These are phyloP conservation scores for Thelonectria blattea DNA, from an alignment of 2,329 filamentous ascomycete genomes.

Conservation along the genomic window DNA sequence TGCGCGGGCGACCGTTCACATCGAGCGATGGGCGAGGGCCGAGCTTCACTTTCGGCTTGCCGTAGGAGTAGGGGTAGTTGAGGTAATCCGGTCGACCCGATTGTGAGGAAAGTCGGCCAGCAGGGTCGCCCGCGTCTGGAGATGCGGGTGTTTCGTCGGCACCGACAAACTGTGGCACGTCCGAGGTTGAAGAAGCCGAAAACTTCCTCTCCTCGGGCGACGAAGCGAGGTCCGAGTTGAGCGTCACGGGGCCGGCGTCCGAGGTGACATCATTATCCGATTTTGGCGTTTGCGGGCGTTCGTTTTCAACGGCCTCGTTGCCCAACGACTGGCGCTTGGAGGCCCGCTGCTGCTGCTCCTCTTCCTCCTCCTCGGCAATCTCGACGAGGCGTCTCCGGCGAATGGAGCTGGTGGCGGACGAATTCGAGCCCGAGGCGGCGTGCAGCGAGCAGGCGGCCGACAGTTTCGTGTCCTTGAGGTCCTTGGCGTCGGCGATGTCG, in stretches of 20 bases:
- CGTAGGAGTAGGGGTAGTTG: slow-evolving; percentile 56
- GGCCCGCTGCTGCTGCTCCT: slow-evolving; percentile 65
- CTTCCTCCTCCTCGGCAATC: slow-evolving; percentile 92
- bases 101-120: slow-evolving; percentile 57
- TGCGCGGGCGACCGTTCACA: slow-evolving; percentile 64
- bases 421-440: slow-evolving; percentile 83
- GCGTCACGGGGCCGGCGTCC: slow-evolving; percentile 48
- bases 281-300: slow-evolving; percentile 36
- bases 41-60: slow-evolving; percentile 85
- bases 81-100: slow-evolving; percentile 59
- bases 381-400: slow-evolving; percentile 81
- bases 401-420: slow-evolving; percentile 82
- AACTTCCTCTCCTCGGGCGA: slow-evolving; percentile 59
- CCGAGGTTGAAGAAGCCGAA: slow-evolving; percentile 50
- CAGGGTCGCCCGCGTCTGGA: slow-evolving; percentile 51
- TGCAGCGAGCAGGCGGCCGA: slow-evolving; percentile 89
- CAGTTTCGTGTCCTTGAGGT: slow-evolving; percentile 86
- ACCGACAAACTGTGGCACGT: slow-evolving; percentile 60
- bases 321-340: slow-evolving; percentile 64
- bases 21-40: slow-evolving; percentile 83
- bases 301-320: slow-evolving; percentile 50
- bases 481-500: slow-evolving; percentile 74
- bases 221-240: slow-evolving; percentile 59
- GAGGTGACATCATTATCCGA: slow-evolving; percentile 38
- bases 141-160: slow-evolving; percentile 52